A percentile compares a stretch with the other conserved stretches of the same genome.
These are phyloP conservation scores for Hericium alpestre DNA, from an alignment of 768 basidiomycete species.

Conservation along the genomic window DNA sequence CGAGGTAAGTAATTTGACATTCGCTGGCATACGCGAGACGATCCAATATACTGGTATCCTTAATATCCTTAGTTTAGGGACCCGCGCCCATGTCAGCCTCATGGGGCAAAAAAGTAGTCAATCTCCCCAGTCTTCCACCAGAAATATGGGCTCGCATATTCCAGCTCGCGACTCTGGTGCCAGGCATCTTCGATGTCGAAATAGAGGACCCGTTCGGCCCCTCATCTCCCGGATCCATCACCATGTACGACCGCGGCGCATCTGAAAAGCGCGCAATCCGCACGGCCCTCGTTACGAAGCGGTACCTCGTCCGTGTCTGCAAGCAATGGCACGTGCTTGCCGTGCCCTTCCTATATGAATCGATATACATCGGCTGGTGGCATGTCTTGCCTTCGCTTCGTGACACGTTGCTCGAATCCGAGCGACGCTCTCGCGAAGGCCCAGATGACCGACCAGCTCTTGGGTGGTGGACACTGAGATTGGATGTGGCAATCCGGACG, in stretches of 20 bases:
- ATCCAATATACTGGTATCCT: no score
- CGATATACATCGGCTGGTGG: background rate
- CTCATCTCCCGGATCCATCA: background rate
- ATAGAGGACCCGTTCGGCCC: background rate
- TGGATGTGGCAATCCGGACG: background rate
- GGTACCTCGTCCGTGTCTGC: slow-evolving; percentile 1
- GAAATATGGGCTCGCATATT: background rate
- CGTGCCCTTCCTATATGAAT: slow-evolving; percentile 1
- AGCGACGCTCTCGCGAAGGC: background rate
- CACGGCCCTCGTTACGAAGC: background rate
- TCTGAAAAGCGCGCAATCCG: background rate
- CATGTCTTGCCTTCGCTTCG: background rate
- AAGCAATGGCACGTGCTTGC: background rate
- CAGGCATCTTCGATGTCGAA: background rate
- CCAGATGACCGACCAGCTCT: background rate
- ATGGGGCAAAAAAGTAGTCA: background rate
- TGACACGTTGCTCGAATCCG: background rate
- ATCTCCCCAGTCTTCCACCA: background rate
- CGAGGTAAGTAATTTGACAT: no score
- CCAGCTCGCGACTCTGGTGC: background rate
- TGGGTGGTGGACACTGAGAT: background rate
- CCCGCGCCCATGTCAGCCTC: background rate
- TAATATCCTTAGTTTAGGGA: no score
- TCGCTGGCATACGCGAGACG: no score
- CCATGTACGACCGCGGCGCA: background rate